Conservation (phyloP, 495 filamentous ascomycete genomes). For the Paragyromitra xinjiangensis region DNA sequence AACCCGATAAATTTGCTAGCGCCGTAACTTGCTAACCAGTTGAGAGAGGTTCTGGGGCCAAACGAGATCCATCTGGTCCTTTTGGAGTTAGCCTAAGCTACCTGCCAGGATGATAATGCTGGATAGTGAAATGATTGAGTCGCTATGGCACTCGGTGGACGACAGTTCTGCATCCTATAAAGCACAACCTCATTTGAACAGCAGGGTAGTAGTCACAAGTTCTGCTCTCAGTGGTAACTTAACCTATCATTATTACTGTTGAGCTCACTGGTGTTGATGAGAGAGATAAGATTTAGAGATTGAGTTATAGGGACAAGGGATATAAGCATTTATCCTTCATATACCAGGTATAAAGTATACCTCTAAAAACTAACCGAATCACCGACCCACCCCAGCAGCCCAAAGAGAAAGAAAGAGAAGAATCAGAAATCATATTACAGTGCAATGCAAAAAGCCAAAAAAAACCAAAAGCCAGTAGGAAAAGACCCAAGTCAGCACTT, state of each 20-base stretch:
- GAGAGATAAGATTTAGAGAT: background rate
- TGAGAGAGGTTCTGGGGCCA: too few species aligned
- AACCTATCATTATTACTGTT: background rate
- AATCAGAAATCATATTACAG: constrained; percentile 25
- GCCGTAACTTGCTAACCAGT: too few species aligned
- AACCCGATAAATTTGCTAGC: too few species aligned
- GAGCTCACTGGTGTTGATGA: background rate
- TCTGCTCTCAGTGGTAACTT: background rate
- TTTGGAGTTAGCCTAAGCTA: too few species aligned
- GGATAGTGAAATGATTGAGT: too few species aligned
- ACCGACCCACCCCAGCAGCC: background rate
- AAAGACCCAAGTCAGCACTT: constrained; percentile 9
- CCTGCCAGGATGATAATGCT: too few species aligned
- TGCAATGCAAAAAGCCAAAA: constrained; percentile 15
- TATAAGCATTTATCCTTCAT: background rate
- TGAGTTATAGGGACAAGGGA: background rate
- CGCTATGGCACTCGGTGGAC: too few species aligned
- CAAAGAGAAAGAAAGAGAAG: background rate
- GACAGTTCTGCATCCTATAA: background rate
- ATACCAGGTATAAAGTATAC: constrained; percentile 7
- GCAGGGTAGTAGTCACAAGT: background rate
- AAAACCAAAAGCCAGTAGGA: constrained; percentile 7
- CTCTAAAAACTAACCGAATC: background rate
- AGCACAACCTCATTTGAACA: background rate
- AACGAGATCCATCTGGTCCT: too few species aligned